Conservation (phyloP, 306 rosid genomes). For the Quercus gilva region DNA sequence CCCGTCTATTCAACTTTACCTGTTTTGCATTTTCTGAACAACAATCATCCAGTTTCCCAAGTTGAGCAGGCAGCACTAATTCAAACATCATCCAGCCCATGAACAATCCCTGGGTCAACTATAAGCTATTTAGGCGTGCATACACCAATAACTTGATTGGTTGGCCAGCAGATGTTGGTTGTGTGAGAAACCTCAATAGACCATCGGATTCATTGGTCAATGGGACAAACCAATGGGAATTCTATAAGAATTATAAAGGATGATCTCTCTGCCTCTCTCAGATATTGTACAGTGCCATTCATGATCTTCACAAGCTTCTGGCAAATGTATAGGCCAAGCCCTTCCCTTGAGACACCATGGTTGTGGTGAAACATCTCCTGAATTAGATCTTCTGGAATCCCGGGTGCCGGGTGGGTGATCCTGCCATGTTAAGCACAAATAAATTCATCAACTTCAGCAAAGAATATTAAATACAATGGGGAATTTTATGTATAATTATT, state of each 20-base stretch:
- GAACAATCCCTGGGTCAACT: background rate
- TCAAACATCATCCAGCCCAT: background rate
- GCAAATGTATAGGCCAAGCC: constrained; percentile 33
- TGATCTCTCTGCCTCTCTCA: constrained; percentile 35
- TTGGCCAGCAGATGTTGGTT: background rate
- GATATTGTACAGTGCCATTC: constrained; percentile 46
- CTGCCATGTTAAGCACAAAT: constrained; percentile 19
- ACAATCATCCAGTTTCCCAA: background rate
- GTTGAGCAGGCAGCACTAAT: background rate
- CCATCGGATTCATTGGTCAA: background rate
- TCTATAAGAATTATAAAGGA: constrained; percentile 34
- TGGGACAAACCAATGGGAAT: constrained; percentile 28
- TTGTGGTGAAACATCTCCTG: constrained; percentile 36
- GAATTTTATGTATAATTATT: background rate
- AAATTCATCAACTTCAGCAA: background rate
- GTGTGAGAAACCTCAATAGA: background rate
- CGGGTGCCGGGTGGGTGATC: constrained; percentile 39
- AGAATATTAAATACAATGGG: background rate
- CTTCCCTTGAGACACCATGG: constrained; percentile 32
- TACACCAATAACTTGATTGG: background rate
- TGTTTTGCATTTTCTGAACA: background rate
- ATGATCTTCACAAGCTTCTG: constrained; percentile 44
- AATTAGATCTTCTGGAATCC: constrained; percentile 35
- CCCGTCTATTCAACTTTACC: background rate
- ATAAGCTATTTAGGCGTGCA: too few species aligned